Conservation (phyloP, 2,329 filamentous ascomycete genomes). For the Parascedosporium putredinis region DNA sequence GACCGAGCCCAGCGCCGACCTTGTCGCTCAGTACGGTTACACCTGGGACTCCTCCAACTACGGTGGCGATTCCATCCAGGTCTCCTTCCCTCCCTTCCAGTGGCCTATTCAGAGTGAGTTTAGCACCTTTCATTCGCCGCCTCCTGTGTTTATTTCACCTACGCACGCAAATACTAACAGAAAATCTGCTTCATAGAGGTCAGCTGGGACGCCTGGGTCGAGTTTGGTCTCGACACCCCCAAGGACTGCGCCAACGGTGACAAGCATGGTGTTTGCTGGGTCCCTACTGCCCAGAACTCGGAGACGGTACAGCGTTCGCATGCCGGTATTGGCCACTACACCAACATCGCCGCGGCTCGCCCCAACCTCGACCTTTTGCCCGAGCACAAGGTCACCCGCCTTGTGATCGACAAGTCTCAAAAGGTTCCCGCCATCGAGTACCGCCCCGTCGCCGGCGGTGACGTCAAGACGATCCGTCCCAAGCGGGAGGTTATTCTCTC, state of each 20-base stretch:
- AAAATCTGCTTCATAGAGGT: constrained; percentile 8
- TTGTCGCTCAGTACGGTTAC: constrained; percentile 19
- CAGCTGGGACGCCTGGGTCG: constrained; percentile 13
- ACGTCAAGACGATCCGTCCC: constrained; percentile 10
- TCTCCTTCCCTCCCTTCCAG: constrained; percentile 22
- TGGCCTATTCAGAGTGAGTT: constrained; percentile 18
- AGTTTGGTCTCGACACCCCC: constrained; percentile 15
- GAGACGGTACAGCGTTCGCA: constrained; percentile 19
- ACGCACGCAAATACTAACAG: neutral
- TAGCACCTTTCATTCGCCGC: too few species aligned
- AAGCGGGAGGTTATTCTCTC: constrained; percentile 33
- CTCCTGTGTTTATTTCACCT: neutral
- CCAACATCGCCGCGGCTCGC: constrained; percentile 14
- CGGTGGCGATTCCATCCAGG: constrained; percentile 21
- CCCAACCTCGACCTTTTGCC: constrained; percentile 17
- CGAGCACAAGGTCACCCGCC: constrained; percentile 18
- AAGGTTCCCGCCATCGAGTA: constrained; percentile 13
- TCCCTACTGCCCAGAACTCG: constrained; percentile 19
- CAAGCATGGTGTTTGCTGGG: constrained; percentile 22
- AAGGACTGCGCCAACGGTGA: constrained; percentile 17
- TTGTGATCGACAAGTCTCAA: constrained; percentile 11
- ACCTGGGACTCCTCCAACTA: constrained; percentile 22
- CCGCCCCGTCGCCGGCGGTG: constrained; percentile 14
- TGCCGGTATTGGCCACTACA: constrained; percentile 20
- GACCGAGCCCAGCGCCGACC: constrained; percentile 15